Evolutionary conservation across 2,329 filamentous ascomycete genomes (phyloP).

Genomic region (Aspergillus awamori): DNA sequence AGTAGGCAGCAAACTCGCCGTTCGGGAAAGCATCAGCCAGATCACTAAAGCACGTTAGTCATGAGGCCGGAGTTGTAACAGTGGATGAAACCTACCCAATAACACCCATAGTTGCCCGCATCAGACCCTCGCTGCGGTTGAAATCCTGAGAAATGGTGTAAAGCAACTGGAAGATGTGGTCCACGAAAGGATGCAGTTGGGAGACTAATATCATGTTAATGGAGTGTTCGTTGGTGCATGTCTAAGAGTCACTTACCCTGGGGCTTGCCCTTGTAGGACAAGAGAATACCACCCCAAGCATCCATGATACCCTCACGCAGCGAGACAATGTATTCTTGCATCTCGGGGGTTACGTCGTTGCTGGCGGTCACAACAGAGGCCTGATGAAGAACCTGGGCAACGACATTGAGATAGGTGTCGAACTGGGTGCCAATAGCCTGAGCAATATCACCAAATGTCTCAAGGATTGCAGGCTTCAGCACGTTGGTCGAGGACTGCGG

Average conservation of each 20-base stretch:
- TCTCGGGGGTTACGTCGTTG: slow-evolving; percentile 84
- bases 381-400: slow-evolving; percentile 92
- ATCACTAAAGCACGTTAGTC: slow-evolving; percentile 65
- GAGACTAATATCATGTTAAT: slow-evolving; percentile 55
- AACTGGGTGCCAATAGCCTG: slow-evolving; percentile 90
- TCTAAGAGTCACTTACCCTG: slow-evolving; percentile 36
- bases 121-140: slow-evolving; percentile 87
- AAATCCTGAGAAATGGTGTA: slow-evolving; percentile 77
- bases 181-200: slow-evolving; percentile 74
- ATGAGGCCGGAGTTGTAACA: background rate
- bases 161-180: slow-evolving; percentile 84
- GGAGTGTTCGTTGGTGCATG: background rate
- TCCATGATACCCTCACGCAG: slow-evolving; percentile 98
- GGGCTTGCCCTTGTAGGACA: slow-evolving; percentile 78
- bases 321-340: slow-evolving; percentile 94
- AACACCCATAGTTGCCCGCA: slow-evolving; percentile 95
- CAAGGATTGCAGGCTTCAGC: slow-evolving; percentile 96
- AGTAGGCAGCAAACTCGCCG: slow-evolving; percentile 80
- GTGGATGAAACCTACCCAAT: slow-evolving; percentile 70
- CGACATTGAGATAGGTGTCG: slow-evolving; percentile 87
- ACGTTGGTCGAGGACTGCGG: slow-evolving; percentile 82
- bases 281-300: slow-evolving; percentile 95
- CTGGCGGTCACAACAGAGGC: slow-evolving; percentile 79
- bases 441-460: slow-evolving; percentile 97
- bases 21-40: slow-evolving; percentile 91